Percentiles rank a stretch among this genome's conserved stretches.
phyloP scores from a whole-genome alignment of 139 green algal species.

The Closterium sp. region DNA sequence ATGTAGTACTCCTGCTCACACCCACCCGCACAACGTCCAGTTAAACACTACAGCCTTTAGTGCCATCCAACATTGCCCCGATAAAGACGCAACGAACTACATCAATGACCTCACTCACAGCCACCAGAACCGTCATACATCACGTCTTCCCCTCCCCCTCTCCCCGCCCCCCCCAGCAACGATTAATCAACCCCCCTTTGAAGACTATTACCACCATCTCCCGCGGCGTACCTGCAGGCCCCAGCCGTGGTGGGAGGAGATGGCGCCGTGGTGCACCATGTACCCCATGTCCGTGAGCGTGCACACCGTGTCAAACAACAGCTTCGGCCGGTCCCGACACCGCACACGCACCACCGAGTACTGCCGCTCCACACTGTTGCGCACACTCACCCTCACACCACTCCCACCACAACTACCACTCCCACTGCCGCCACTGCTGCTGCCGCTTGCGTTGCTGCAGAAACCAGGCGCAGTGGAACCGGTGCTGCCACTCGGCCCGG shows the following conservation, averaged over 20 bases:
- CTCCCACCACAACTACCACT: background rate
- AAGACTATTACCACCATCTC: no score
- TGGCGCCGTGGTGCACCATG: slow-evolving; percentile 89
- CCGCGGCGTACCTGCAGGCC: slow-evolving; percentile 32
- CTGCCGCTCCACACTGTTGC: background rate
- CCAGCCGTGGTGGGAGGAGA: slow-evolving; percentile 60
- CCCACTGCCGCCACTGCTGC: background rate
- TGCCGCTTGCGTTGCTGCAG: background rate
- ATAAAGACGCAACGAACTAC: background rate
- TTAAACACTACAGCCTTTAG: background rate
- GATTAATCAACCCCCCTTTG: background rate
- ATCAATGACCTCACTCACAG: background rate
- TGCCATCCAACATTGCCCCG: background rate
- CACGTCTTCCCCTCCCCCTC: background rate
- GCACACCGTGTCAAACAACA: slow-evolving; percentile 83
- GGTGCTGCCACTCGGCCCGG: background rate
- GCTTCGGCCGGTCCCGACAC: slow-evolving; percentile 87
- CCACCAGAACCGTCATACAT: background rate
- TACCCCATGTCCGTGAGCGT: slow-evolving; percentile 89
- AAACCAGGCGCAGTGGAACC: background rate
- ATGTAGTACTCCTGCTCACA: slow-evolving; percentile 44
- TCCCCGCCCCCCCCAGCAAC: no score
- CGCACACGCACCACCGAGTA: slow-evolving; percentile 66
- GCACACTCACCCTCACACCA: background rate
- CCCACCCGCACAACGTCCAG: background rate